Conservation (phyloP, 495 filamentous ascomycete species). For the Aspergillus nanangensis region DNA sequence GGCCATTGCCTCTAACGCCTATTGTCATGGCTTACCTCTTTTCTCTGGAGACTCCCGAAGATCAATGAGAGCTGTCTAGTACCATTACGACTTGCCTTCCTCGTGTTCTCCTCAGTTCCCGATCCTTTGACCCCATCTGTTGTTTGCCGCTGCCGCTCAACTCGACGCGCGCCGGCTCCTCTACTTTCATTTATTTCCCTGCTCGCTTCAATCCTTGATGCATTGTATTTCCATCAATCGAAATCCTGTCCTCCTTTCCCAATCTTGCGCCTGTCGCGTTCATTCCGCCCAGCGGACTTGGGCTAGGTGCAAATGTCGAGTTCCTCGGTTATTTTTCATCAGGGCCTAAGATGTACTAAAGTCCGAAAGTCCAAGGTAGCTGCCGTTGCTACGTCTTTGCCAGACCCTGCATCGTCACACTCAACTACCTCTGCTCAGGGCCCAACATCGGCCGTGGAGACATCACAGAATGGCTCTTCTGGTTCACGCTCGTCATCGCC, state of each 20-base stretch:
- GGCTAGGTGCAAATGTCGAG: constrained; percentile 19
- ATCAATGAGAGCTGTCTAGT: constrained; percentile 3
- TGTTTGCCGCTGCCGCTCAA: background rate
- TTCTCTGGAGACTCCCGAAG: background rate
- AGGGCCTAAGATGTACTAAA: constrained; percentile 19
- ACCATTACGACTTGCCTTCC: background rate
- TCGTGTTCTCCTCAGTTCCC: background rate
- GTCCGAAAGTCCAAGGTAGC: constrained; percentile 9
- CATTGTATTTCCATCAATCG: background rate
- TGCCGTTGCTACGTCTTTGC: background rate
- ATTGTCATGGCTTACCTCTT: constrained; percentile 11
- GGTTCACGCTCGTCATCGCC: too few species aligned
- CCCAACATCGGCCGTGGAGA: background rate
- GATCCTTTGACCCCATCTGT: background rate
- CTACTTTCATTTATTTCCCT: background rate
- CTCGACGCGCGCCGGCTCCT: background rate
- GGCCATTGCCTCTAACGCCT: constrained; percentile 8
- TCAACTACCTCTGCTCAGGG: constrained; percentile 2
- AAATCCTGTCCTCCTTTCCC: background rate
- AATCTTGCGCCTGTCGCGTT: background rate
- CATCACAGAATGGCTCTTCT: background rate
- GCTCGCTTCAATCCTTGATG: constrained; percentile 4
- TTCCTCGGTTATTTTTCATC: constrained; percentile 15
- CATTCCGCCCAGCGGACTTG: constrained; percentile 6
- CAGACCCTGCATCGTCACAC: background rate